A percentile compares a stretch with the other conserved stretches of the same genome.
Conservation (phyloP, 169 alveolate species). For the Plasmodium chabaudi region DNA sequence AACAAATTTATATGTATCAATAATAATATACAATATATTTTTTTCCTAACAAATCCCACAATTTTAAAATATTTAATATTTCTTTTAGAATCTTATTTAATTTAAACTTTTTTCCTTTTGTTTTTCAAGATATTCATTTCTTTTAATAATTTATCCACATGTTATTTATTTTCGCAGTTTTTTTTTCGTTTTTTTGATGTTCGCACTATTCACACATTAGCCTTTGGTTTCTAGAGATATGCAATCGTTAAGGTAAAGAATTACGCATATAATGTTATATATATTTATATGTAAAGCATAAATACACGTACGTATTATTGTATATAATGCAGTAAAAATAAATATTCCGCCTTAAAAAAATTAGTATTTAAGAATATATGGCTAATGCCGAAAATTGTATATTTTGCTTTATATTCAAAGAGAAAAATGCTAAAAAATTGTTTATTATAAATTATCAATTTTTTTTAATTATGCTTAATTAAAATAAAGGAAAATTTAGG, state of each 20-base stretch:
- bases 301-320: background rate
- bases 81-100: background rate
- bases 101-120: background rate
- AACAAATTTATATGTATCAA: background rate
- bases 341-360: background rate
- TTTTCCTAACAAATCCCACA: background rate
- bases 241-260: background rate
- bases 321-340: background rate
- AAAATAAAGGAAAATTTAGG: no score
- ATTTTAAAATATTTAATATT: background rate
- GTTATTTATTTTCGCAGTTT: background rate
- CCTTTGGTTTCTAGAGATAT: background rate
- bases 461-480: no score
- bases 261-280: constrained; percentile 1
- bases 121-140: background rate
- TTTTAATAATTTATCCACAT: background rate
- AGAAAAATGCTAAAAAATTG: no score
- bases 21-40: background rate
- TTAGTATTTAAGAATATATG: background rate
- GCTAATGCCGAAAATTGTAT: no score
- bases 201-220: constrained; percentile 29
- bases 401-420: no score
- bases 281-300: background rate
- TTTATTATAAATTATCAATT: no score
- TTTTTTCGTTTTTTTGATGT: constrained; percentile 21